Percentiles rank a stretch among this genome's conserved stretches.
These are phyloP conservation scores for Astragalus glycyphyllos DNA, from an alignment of 306 rosid genomes.

Conservation along the genomic window DNA sequence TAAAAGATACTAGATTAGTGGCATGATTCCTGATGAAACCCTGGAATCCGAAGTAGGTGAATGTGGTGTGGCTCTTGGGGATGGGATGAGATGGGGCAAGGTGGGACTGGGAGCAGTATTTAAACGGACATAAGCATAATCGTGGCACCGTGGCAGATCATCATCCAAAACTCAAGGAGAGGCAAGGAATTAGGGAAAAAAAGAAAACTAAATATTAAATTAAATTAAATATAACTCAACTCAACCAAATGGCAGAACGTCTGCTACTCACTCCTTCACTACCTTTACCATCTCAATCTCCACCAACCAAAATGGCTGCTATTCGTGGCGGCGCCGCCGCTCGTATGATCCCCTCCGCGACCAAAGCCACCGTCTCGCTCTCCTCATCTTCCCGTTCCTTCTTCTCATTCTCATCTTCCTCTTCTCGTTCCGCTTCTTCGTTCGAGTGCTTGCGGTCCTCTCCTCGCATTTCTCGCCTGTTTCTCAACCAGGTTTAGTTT, in stretches of 20 bases:
- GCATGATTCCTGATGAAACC: no score
- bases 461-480: conserved; percentile 71
- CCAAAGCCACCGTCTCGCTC: conserved; percentile 52
- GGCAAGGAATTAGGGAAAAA: conserved; percentile 16
- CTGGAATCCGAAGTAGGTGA: not conserved
- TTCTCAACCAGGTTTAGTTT: conserved; percentile 65
- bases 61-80: conserved; percentile 1
- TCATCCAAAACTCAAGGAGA: conserved; percentile 46
- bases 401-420: conserved; percentile 36
- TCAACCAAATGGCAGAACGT: conserved; percentile 52
- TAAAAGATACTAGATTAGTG: no score
- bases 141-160: conserved; percentile 28
- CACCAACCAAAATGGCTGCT: conserved; percentile 54
- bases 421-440: conserved; percentile 44
- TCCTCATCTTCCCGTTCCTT: conserved; percentile 45
- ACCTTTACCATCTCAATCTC: conserved; percentile 43
- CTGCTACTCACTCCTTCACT: conserved; percentile 52
- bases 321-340: conserved; percentile 53
- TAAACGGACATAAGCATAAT: not conserved
- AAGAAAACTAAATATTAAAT: not conserved
- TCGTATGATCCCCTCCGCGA: conserved; percentile 58
- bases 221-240: conserved; percentile 14
- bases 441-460: conserved; percentile 58
- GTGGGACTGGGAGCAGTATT: not conserved
- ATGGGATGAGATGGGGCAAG: conserved; percentile 1